Base-by-base conservation (phyloP, 371 early-diverging fungal genomes). In the Mucor mucedo region DNA sequence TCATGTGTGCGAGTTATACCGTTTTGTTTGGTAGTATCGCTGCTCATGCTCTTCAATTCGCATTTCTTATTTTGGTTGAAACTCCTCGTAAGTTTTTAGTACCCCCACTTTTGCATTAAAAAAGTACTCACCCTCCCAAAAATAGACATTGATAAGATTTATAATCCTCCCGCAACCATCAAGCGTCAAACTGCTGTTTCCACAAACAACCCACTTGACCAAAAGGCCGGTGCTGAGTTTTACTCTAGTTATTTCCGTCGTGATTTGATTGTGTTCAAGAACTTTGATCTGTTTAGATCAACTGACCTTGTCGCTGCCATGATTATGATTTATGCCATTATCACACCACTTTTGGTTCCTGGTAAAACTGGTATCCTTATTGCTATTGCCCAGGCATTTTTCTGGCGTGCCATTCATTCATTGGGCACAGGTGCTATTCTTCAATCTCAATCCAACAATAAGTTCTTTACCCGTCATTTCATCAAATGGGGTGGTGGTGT, bases 61-160 rank as follows among this genome's bases (percentile, higher is more conserved):
- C 82, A 8, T 98, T 98, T 70, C 79, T 98, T 68, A 83, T 86
- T 52, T 72, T 90, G 42, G 96, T 98, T n/a, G 98, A 98, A 77
- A 93, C 93, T 60, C 98, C 97, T 66, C 98, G 88, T 87, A 85
- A 78, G 82, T 65, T 38, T 45, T 49, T 16, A 38, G 13, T 50
- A 38, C 32, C 49, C 14, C 30, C 39, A 33, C 16, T 21, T 21
- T 52, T 40, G 48, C 48, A 48, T 48, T 8, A 48, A 27, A 48
- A 28, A 28, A 21, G 7, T 1, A 27, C 27, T 7, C 21, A 13
- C 28, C 28, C 35, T 8, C 21, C 30, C 16, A 45, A 16, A 9
- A 48, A 11, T 65, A 89, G 89, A 97, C 66, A 94, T 95, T 42
- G 93, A 95, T 50, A 96, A 96, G 76, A 95, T 91, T 0, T 96